phyloP scores from a whole-genome alignment of 495 filamentous ascomycete species.

The Penicillium malachiteum region DNA sequence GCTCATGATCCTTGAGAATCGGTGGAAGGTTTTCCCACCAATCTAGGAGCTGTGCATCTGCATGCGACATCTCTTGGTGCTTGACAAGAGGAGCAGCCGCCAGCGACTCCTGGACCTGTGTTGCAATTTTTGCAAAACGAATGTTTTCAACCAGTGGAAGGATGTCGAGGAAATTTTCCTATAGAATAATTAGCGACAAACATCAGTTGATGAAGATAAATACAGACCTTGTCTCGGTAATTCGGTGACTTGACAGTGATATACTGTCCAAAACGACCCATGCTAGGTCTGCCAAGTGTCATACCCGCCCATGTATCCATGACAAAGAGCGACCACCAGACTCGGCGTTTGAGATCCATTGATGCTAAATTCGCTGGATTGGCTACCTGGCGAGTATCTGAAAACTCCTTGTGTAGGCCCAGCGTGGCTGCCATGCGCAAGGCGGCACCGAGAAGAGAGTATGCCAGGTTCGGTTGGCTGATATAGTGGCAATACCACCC shows the following conservation, averaged over 20 bases:
- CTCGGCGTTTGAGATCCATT: conserved; percentile 62
- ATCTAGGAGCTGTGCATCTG: conserved; percentile 65
- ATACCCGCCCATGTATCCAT: conserved; percentile 78
- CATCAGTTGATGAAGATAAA: not conserved
- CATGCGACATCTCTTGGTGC: conserved; percentile 60
- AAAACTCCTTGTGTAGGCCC: conserved; percentile 72
- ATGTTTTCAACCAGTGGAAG: conserved; percentile 75
- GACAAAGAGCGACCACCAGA: conserved; percentile 81
- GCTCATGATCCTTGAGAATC: conserved; percentile 65
- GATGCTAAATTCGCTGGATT: conserved; percentile 32
- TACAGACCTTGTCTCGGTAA: conserved; percentile 49
- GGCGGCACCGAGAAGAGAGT: conserved; percentile 52
- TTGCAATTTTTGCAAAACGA: conserved; percentile 77
- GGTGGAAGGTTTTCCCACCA: conserved; percentile 73
- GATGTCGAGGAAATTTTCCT: conserved; percentile 55
- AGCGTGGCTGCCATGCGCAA: conserved; percentile 68
- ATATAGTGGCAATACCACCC: conserved; percentile 77
- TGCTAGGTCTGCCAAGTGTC: conserved; percentile 73
- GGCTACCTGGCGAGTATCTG: conserved; percentile 38
- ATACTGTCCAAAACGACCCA: conserved; percentile 70
- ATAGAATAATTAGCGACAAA: conserved; percentile 36
- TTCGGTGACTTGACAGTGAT: conserved; percentile 72
- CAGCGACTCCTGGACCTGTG: conserved; percentile 72
- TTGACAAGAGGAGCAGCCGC: conserved; percentile 66
- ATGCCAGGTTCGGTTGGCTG: conserved; percentile 71